Evolutionary conservation across 768 basidiomycete genomes (phyloP).

Genomic region (Lactarius hengduanensis): DNA sequence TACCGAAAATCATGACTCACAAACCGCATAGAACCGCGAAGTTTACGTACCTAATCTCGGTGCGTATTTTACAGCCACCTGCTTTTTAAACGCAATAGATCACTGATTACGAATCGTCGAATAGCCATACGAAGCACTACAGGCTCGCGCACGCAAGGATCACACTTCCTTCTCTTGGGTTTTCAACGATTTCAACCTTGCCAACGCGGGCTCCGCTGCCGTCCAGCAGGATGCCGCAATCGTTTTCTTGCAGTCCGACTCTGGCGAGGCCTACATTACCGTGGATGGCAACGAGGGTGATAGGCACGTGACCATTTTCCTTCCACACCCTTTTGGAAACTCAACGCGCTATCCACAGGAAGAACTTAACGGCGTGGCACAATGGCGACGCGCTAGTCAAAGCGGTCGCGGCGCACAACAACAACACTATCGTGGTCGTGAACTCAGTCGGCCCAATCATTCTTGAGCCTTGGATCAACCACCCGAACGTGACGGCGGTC

Average conservation of each 20-base stretch:
- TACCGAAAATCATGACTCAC: background rate
- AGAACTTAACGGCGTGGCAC: constrained; percentile 35
- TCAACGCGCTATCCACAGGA: background rate
- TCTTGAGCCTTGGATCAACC: constrained; percentile 47
- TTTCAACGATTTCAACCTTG: constrained; percentile 65
- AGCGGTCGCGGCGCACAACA: constrained; percentile 63
- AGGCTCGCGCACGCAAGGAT: constrained; percentile 63
- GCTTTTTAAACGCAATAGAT: background rate
- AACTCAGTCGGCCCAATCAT: constrained; percentile 46
- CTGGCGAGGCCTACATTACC: constrained; percentile 76
- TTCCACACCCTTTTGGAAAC: background rate
- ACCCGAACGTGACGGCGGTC: constrained; percentile 39
- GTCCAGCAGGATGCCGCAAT: constrained; percentile 57
- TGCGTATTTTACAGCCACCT: constrained; percentile 35
- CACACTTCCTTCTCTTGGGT: constrained; percentile 66
- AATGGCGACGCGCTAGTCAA: constrained; percentile 48
- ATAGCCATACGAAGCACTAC: constrained; percentile 79
- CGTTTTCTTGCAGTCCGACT: constrained; percentile 76
- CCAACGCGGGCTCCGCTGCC: constrained; percentile 28
- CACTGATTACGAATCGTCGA: background rate
- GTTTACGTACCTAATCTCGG: constrained; percentile 77
- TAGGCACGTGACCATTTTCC: constrained; percentile 32
- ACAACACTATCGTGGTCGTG: constrained; percentile 70
- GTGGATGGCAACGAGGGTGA: constrained; percentile 76
- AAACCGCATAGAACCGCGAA: constrained; percentile 52